Base-by-base conservation (phyloP, 2,329 filamentous ascomycete genomes). In the Exophiala alcalophila region DNA sequence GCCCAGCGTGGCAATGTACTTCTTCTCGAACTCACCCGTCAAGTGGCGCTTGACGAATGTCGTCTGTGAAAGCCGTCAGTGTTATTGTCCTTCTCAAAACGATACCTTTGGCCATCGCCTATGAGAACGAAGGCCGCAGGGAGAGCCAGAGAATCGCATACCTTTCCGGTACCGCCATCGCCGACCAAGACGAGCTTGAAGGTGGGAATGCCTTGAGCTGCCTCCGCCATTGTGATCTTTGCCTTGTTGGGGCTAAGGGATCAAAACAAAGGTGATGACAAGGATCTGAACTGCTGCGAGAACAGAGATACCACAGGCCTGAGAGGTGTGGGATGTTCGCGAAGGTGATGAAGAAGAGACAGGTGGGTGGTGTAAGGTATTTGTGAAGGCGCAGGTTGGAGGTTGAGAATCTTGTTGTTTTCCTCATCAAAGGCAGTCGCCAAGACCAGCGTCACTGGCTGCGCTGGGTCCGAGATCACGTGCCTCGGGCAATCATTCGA, bases 141-240 rank as follows among this genome's bases (percentile, higher is more conserved):
- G 21, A 15, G 9, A n/a, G 5, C 4, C n/a, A 8, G 12, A 15
- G 12, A 5, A 7, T 4, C 8, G 16, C 40, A 21, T 72, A 94
- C 92, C 90, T 98, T 98, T 76, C 92, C 92, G 64, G 92, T 98
- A 80, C 92, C 92, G 73, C 92, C 92, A 69, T 98, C 92, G 70
- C 92, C 92, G 65, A 98, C 92, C 74, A 98, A 88, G 70, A 98
- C 92, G 64, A 98, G 87, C 87, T 98, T 98, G 85, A 98, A 98
- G 70, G 88, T 95, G 58, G 91, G 88, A 58, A 74, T 63, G 52
- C 57, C 57, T 55, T 68, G 62, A 43, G 58, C 53, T 67, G 63
- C 62, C 58, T 73, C 68, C 71, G 84, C 80, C 86, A 92, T 94
- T 18, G 31, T 58, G 52, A 41, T 34, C 59, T 55, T 43, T 33